These are phyloP conservation scores for Glycine latifolia DNA, from an alignment of 306 rosid species.

Conservation along the genomic window DNA sequence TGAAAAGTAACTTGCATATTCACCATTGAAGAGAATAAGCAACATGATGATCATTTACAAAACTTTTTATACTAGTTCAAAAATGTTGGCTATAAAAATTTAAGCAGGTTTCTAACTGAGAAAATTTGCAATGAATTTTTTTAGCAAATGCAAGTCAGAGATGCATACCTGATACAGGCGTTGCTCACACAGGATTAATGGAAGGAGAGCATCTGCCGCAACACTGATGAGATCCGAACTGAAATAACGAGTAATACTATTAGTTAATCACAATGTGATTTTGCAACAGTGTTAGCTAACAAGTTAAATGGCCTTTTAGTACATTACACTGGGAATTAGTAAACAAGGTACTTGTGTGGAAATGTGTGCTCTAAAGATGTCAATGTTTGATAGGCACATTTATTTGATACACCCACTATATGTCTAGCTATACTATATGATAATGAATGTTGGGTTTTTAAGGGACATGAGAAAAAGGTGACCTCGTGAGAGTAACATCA, in stretches of 20 bases:
- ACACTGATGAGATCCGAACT: conserved; percentile 86
- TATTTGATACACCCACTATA: neutral
- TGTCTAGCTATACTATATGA: neutral
- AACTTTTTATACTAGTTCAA: neutral
- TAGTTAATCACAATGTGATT: conserved; percentile 31
- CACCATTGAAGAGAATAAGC: conserved; percentile 10
- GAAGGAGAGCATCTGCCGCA: conserved; percentile 99
- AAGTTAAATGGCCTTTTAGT: conserved; percentile 16
- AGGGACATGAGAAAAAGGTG: neutral
- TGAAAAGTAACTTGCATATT: conserved; percentile 22
- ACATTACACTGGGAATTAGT: neutral
- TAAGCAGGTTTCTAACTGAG: conserved; percentile 4
- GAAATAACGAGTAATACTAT: conserved; percentile 38
- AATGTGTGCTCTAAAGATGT: conserved; percentile 7
- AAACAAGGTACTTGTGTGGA: conserved; percentile 31
- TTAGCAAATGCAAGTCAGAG: conserved; percentile 30
- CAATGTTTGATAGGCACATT: neutral
- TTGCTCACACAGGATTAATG: conserved; percentile 88
- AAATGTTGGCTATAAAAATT: conserved; percentile 9
- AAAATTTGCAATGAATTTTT: neutral
- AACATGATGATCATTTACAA: neutral
- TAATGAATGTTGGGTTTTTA: neutral
- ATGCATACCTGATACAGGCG: conserved; percentile 77
- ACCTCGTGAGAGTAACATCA: neutral
- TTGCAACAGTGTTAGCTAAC: conserved; percentile 4